phyloP scores from a whole-genome alignment of 345 rosid species.

The Citrus glauca region DNA sequence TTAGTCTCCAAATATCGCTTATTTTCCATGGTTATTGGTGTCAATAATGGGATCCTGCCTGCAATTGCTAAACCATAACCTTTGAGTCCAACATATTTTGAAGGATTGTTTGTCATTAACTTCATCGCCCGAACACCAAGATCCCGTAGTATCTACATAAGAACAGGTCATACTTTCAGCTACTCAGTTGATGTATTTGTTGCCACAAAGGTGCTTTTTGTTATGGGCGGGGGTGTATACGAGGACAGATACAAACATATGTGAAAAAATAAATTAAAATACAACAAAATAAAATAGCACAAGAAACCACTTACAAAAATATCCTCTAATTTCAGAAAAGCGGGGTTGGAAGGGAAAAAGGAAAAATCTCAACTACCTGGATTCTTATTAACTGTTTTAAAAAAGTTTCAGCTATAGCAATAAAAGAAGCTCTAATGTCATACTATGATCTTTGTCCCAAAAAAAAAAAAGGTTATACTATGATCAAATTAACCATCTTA shows the following conservation, averaged over 20 bases:
- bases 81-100: constrained; percentile 61
- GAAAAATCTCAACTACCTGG: background rate
- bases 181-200: background rate
- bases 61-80: constrained; percentile 60
- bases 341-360: no score
- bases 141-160: constrained; percentile 49
- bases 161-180: constrained; percentile 5
- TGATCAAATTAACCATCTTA: background rate
- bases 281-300: background rate
- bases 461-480: background rate
- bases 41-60: constrained; percentile 50
- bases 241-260: background rate
- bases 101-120: constrained; percentile 76
- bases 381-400: background rate
- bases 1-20: constrained; percentile 49
- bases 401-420: background rate
- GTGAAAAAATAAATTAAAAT: background rate
- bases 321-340: background rate
- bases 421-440: background rate
- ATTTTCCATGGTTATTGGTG: constrained; percentile 47
- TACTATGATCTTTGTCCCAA: background rate
- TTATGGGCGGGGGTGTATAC: constrained; percentile 20
- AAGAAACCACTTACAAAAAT: background rate
- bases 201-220: background rate
- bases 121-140: constrained; percentile 62